Conservation (phyloP, 257 asterid species). For the Anisodus tanguticus region DNA sequence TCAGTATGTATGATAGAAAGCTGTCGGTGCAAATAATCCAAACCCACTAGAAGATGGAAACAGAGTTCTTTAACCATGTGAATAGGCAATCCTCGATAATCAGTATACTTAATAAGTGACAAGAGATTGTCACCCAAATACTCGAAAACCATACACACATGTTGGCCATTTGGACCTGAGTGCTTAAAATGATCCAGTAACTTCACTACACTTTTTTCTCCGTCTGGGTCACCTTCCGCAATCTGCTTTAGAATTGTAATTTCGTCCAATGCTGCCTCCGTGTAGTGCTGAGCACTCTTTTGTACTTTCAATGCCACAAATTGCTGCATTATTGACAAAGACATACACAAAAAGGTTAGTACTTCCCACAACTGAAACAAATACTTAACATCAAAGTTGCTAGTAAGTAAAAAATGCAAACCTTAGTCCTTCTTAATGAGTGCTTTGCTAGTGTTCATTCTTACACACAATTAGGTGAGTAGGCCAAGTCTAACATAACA, state of each 20-base stretch:
- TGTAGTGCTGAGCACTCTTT: constrained; percentile 89
- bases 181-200: constrained; percentile 94
- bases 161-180: constrained; percentile 93
- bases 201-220: constrained; percentile 81
- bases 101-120: constrained; percentile 81
- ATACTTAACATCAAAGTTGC: background rate
- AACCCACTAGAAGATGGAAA: constrained; percentile 73
- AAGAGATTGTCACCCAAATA: constrained; percentile 88
- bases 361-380: background rate
- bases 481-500: background rate
- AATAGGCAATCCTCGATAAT: constrained; percentile 73
- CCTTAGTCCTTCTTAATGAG: background rate
- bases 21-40: constrained; percentile 88
- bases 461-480: background rate
- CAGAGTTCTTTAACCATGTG: constrained; percentile 88
- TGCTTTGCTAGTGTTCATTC: background rate
- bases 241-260: constrained; percentile 79
- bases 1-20: constrained; percentile 96
- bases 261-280: constrained; percentile 97
- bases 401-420: background rate
- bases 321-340: constrained; percentile 30
- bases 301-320: constrained; percentile 89
- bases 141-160: constrained; percentile 94
- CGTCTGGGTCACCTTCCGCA: constrained; percentile 87
- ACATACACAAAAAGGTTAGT: background rate